These are phyloP conservation scores for Nakaseomyces delphensis DNA, from an alignment of 1,139 yeast genomes.

Conservation along the genomic window DNA sequence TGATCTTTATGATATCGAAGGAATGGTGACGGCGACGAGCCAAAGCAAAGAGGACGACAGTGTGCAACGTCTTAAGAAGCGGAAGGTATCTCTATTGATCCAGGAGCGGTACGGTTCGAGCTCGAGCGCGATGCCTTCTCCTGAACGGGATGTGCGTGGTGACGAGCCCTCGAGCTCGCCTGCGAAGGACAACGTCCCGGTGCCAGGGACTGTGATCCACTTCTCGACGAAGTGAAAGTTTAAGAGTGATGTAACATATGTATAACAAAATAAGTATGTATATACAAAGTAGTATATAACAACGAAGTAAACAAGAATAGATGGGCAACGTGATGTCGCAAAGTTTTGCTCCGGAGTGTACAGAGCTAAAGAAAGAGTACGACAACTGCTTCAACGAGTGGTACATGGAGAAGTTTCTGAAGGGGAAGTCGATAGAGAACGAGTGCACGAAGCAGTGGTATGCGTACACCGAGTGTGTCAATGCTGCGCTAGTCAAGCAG, in stretches of 20 bases:
- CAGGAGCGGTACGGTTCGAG: constrained; percentile 31
- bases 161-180: constrained; percentile 9
- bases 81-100: constrained; percentile 28
- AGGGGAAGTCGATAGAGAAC: constrained; percentile 49
- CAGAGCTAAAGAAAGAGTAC: constrained; percentile 71
- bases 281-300: neutral
- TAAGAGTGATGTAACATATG: neutral
- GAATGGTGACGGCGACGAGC: constrained; percentile 15
- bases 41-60: constrained; percentile 19
- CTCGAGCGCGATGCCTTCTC: constrained; percentile 25
- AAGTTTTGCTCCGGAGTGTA: constrained; percentile 95
- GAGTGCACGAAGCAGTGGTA: constrained; percentile 91
- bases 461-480: constrained; percentile 76
- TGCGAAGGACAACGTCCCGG: constrained; percentile 9
- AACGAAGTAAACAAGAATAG: neutral
- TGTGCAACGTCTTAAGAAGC: constrained; percentile 25
- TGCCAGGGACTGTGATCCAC: constrained; percentile 20
- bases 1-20: constrained; percentile 14
- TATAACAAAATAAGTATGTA: too few relatives aligned
- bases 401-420: constrained; percentile 68
- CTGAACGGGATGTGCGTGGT: constrained; percentile 17
- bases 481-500: constrained; percentile 37
- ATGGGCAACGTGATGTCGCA: constrained; percentile 82
- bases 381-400: constrained; percentile 90
- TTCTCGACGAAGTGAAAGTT: constrained; percentile 13